Evolutionary conservation across 2,329 filamentous ascomycete genomes (phyloP), one percentile per base, ranked within the genome.

Genomic region (Phyllosticta capitalensis): DNA sequence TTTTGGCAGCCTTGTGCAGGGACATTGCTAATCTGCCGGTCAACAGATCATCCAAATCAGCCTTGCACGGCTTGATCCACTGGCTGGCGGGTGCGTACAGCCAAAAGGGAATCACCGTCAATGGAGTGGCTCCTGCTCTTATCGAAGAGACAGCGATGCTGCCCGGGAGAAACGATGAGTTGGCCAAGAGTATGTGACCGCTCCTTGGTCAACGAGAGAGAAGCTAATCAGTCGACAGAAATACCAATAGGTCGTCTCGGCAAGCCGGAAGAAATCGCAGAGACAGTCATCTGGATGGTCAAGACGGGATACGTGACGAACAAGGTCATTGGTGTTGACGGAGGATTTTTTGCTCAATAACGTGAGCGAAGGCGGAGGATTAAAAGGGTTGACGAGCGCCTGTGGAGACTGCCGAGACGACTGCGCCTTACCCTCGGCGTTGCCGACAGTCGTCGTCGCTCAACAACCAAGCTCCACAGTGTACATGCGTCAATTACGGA

Each of bases 61-160:
- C 77, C 1, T 62, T 79, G 52, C 76, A 75, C 63, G 75, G 75
- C 21, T 71, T 79, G 65, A 69, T 79, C 61, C 75, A 78, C 65
- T 79, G 77, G 69, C 64, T 80, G 21, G 74, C 75, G 1, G 65
- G 63, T 3, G 68, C 69, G 55, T 75, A 79, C 63, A 74, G 72
- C 6, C 73, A 68, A 62, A 74, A 72, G 54, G 77, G 76, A 12
- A 70, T 80, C 50, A 78, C 75, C 19, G 75, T 78, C 0, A 80
- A 80, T 64, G 76, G 75, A 38, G 72, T 79, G 14, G 77, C 77
- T 19, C 77, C 78, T 9, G 77, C 77, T 9, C 64, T 79, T 65
- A 76, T 79, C 60, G 71, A 76, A 38, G 69, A 71, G 14, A 78
- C 78, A 19, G 71, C 69, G 17, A 78, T 80, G 76, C 66, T 79